phyloP scores from a whole-genome alignment of 306 rosid species.

The Cicer pinnatifidum region DNA sequence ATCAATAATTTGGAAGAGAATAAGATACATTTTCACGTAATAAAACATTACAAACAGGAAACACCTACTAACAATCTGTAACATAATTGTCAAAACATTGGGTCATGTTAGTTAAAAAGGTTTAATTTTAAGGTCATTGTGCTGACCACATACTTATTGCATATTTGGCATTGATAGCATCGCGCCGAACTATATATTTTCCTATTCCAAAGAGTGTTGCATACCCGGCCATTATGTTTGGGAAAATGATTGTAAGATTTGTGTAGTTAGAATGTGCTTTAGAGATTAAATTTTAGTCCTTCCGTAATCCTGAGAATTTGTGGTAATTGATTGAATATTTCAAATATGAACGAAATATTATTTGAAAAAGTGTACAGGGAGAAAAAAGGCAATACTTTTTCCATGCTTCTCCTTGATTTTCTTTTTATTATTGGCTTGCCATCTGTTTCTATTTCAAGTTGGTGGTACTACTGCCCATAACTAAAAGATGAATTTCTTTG shows the following conservation, averaged over 20 bases:
- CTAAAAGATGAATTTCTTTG: slow-evolving; percentile 1
- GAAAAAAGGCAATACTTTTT: background rate
- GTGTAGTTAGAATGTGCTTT: background rate
- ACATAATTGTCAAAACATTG: background rate
- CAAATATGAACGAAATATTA: background rate
- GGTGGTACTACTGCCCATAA: slow-evolving; percentile 14
- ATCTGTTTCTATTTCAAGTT: slow-evolving; percentile 2
- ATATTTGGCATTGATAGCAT: background rate
- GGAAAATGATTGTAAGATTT: background rate
- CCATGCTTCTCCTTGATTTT: slow-evolving; percentile 5
- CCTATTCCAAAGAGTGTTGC: background rate
- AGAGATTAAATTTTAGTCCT: background rate
- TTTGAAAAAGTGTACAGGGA: background rate
- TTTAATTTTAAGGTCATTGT: background rate
- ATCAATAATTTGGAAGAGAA: background rate
- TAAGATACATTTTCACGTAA: background rate
- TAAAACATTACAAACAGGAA: background rate
- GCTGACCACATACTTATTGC: background rate
- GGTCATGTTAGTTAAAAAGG: background rate
- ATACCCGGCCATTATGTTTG: background rate
- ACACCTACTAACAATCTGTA: background rate
- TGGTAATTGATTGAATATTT: background rate
- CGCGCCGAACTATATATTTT: background rate
- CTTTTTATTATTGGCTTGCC: background rate
- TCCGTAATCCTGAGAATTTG: background rate